phyloP scores from a whole-genome alignment of 768 basidiomycete species.

The Lepiota venenata region DNA sequence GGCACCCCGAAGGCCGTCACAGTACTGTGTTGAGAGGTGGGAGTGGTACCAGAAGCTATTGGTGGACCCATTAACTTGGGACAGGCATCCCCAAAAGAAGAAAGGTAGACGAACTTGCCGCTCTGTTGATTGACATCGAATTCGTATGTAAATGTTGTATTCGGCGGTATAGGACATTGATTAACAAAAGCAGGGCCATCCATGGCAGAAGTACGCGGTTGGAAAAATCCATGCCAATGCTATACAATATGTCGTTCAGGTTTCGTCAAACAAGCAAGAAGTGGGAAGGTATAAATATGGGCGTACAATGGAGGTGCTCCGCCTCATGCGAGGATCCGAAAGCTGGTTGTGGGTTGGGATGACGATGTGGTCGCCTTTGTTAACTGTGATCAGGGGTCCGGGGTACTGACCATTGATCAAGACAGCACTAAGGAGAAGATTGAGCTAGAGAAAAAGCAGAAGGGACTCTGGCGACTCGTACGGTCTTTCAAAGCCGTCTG shows the following conservation, averaged over 20 bases:
- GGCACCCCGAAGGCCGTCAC: conserved; percentile 22
- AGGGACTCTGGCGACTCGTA: conserved; percentile 1
- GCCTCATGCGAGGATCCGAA: conserved; percentile 26
- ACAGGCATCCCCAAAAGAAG: no score
- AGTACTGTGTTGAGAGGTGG: no score
- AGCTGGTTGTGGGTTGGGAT: conserved; percentile 29
- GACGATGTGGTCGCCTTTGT: conserved; percentile 31
- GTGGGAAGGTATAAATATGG: no score
- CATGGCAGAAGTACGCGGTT: conserved; percentile 18
- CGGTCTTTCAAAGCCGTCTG: conserved; percentile 34
- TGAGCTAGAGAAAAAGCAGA: neutral
- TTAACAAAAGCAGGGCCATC: conserved; percentile 26
- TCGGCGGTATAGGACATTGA: conserved; percentile 28
- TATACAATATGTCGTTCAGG: neutral
- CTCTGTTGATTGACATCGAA: conserved; percentile 23
- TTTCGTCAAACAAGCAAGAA: neutral
- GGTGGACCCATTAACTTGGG: no score
- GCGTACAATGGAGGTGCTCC: conserved; percentile 24
- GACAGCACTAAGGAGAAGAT: conserved; percentile 21
- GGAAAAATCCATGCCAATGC: conserved; percentile 23
- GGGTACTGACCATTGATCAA: conserved; percentile 37
- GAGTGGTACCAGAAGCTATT: conserved; percentile 28
- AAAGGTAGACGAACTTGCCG: conserved; percentile 14
- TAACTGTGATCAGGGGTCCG: conserved; percentile 36
- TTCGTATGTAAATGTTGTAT: conserved; percentile 25